phyloP scores from a whole-genome alignment of 768 basidiomycete species.

The Arthromyces matolae region DNA sequence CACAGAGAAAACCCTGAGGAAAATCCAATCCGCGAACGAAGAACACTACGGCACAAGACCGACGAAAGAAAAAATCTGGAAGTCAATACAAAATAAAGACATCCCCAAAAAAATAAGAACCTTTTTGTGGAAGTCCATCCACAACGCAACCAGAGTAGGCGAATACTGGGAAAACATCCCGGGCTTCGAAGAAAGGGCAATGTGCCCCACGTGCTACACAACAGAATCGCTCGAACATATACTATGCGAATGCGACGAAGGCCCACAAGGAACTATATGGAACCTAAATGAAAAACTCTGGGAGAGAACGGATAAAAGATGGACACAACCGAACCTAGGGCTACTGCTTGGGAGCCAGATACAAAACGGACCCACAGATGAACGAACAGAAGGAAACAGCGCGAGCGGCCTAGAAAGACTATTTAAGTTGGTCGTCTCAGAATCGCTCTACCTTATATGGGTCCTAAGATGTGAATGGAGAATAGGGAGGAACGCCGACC shows the following conservation, averaged over 20 bases:
- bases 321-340: conserved; percentile 14
- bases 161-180: conserved; percentile 23
- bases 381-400: neutral
- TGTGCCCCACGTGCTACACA: conserved; percentile 13
- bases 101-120: conserved; percentile 4
- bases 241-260: conserved; percentile 26
- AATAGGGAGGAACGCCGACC: conserved; percentile 15
- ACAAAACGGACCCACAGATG: neutral
- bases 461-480: conserved; percentile 22
- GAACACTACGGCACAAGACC: neutral
- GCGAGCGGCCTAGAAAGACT: conserved; percentile 13
- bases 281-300: no score
- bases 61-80: conserved; percentile 1
- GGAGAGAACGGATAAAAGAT: neutral
- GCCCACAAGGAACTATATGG: neutral
- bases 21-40: neutral
- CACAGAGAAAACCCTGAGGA: neutral
- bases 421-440: conserved; percentile 23
- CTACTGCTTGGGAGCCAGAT: conserved; percentile 15
- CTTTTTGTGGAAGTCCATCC: conserved; percentile 23
- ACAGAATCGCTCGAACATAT: conserved; percentile 29
- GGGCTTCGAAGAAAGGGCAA: conserved; percentile 4
- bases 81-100: neutral
- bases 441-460: conserved; percentile 30
- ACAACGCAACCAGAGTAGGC: conserved; percentile 21